phyloP scores from a whole-genome alignment of 2,329 filamentous ascomycete species.

The Westerdykella ornata region DNA sequence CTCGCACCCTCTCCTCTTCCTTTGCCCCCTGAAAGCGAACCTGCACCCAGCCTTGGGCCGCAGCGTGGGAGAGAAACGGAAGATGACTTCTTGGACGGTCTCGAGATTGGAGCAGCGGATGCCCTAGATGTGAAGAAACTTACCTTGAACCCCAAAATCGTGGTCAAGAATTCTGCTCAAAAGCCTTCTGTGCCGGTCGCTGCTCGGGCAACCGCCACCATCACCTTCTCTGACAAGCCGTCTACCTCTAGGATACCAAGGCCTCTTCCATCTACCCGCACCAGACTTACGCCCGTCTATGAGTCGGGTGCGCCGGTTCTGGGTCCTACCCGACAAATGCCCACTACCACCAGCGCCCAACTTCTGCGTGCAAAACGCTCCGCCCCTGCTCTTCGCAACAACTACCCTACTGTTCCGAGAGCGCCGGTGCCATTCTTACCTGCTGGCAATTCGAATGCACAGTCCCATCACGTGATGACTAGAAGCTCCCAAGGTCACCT shows the following conservation, averaged over 20 bases:
- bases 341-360: conserved; percentile 49
- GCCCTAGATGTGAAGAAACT: conserved; percentile 74
- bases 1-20: conserved; percentile 13
- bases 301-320: conserved; percentile 71
- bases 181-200: conserved; percentile 60
- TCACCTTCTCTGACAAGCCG: conserved; percentile 82
- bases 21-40: conserved; percentile 17
- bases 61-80: conserved; percentile 24
- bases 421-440: conserved; percentile 69
- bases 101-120: conserved; percentile 80
- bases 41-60: conserved; percentile 9
- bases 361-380: conserved; percentile 56
- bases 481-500: conserved; percentile 66
- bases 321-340: conserved; percentile 52
- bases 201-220: conserved; percentile 66
- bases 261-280: conserved; percentile 52
- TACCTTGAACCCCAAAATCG: conserved; percentile 84
- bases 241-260: conserved; percentile 69
- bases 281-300: conserved; percentile 80
- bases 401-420: conserved; percentile 53
- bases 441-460: conserved; percentile 63
- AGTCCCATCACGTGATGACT: conserved; percentile 70
- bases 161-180: conserved; percentile 61
- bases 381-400: conserved; percentile 51
- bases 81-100: conserved; percentile 77